These are phyloP conservation scores for Solanum tarapatanum DNA, from an alignment of 257 asterid genomes.

Conservation along the genomic window DNA sequence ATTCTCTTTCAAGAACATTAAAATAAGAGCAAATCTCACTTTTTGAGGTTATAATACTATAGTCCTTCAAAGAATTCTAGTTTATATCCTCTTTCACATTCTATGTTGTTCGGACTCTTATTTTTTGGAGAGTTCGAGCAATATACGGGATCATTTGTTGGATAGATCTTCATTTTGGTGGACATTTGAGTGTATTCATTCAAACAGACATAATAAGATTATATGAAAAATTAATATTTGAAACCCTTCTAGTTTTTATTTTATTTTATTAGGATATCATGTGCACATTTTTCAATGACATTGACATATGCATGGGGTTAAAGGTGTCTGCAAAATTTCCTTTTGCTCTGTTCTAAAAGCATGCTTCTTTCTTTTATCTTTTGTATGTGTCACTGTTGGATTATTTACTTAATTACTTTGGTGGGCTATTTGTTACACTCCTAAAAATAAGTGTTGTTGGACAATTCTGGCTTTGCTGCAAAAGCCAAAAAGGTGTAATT, in stretches of 20 bases:
- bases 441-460: background rate
- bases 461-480: background rate
- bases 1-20: background rate
- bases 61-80: background rate
- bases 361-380: background rate
- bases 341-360: background rate
- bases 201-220: background rate
- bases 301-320: background rate
- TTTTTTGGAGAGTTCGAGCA: background rate
- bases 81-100: background rate
- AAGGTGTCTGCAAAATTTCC: background rate
- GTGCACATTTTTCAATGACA: conserved; percentile 6
- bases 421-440: background rate
- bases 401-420: background rate
- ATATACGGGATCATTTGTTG: background rate
- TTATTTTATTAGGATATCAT: background rate
- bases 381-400: background rate
- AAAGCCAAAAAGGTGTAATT: background rate
- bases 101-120: background rate
- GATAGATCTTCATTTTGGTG: background rate
- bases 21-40: background rate
- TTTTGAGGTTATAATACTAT: background rate
- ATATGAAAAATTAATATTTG: background rate
- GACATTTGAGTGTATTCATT: background rate
- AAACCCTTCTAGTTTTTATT: background rate